phyloP scores from a whole-genome alignment of 2,329 filamentous ascomycete genomes.

The Fusarium incarnatum region DNA sequence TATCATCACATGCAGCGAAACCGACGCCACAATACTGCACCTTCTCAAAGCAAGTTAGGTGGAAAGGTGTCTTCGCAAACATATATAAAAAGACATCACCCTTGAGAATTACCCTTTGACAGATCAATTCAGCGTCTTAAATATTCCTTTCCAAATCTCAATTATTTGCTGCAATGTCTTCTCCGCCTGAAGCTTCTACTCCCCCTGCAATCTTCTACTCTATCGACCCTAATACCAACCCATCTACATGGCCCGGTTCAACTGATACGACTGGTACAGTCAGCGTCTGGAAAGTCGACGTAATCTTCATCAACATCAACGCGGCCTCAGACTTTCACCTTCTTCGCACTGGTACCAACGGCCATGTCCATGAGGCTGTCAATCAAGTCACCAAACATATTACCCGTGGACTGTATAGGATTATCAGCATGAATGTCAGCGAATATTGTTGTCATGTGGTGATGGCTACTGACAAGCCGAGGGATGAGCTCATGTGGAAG shows the following conservation, averaged over 20 bases:
- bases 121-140: background rate
- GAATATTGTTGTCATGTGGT: background rate
- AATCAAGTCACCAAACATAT: background rate
- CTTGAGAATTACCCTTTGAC: rapidly evolving
- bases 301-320: background rate
- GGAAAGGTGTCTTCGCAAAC: background rate
- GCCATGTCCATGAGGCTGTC: background rate
- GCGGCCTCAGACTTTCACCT: background rate
- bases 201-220: background rate
- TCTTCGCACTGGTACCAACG: background rate
- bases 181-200: background rate
- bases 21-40: background rate
- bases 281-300: background rate
- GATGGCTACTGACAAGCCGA: background rate
- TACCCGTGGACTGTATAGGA: background rate
- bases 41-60: background rate
- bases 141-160: background rate
- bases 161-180: background rate
- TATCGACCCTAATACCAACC: background rate
- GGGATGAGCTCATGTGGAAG: background rate
- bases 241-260: background rate
- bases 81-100: rapidly evolving
- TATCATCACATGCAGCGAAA: background rate
- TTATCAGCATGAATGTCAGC: background rate
- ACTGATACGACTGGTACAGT: background rate